Base-by-base conservation (phyloP, 495 filamentous ascomycete genomes). In the Astrocystis sublimbata region DNA sequence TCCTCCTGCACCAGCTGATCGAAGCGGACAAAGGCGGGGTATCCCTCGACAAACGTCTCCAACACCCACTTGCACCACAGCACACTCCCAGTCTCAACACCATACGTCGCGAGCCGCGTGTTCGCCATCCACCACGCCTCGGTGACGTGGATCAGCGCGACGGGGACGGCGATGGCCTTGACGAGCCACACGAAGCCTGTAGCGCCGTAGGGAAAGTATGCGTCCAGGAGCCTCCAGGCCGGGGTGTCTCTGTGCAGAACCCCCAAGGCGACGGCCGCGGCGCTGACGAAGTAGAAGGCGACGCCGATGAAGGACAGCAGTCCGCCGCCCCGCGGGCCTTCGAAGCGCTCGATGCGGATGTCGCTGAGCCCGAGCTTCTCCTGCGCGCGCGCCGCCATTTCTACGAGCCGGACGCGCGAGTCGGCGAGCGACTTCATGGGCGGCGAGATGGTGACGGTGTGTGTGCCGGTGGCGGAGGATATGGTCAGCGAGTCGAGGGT, bases 381-480 rank as follows among this genome's bases (percentile, higher is more conserved):
- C 24, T 71, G 68, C 1, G 79, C 77, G 1, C 33, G 58, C 31
- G 42, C 58, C 8, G 77, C 72, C 85, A 94, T 87, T 13, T 83
- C 82, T 61, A 92, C 84, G 30, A 91, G 73, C 36, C 87, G 82
- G 42, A 80, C 70, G 33, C 91, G 83, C 0, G 88, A 75, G 47
- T 92, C 89, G 21, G 75, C 73, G 73, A 82, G 78, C 30, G 78
- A 76, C 17, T 69, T 71, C 73, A 91, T 75, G 0, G 86, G 83
- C 6, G 88, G 89, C 7, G 81, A 72, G 52, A 92, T 73, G 23
- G 85, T 78, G 33, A 91, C 78, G 33, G 68, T 69, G 75, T 87
- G 67, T 3, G 51, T 17, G 17, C 63, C 66, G 15, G 62, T 71
- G 45, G 72, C 74, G 33, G 64, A 53, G 40, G 61, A 67, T 65